Percentiles rank a stretch among this genome's conserved stretches.
Evolutionary conservation across 1,284 basidiomycete species (phyloP).

Genomic region (Naganishia sp.): DNA sequence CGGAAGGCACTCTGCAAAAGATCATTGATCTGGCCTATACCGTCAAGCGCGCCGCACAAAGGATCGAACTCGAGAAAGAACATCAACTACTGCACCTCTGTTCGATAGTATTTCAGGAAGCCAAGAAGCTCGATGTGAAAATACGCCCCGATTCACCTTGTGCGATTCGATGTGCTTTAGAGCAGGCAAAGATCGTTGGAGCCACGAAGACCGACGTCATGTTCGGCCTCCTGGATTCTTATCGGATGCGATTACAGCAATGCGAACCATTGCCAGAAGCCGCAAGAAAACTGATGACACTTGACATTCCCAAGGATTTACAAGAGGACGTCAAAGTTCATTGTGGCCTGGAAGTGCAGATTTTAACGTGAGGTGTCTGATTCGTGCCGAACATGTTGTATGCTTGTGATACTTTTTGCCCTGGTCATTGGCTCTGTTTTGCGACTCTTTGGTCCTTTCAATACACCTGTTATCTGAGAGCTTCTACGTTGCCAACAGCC

Average conservation of each 20-base stretch:
- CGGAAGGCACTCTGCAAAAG: conserved; percentile 7
- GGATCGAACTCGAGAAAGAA: conserved; percentile 19
- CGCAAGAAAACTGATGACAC: neutral
- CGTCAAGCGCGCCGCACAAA: conserved; percentile 3
- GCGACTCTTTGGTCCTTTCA: neutral
- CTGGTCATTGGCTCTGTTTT: neutral
- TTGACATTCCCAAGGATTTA: conserved; percentile 7
- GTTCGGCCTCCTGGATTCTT: conserved; percentile 22
- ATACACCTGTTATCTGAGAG: neutral
- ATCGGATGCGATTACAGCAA: conserved; percentile 1
- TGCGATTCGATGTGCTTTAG: conserved; percentile 19
- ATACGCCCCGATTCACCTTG: conserved; percentile 4
- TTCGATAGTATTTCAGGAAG: neutral
- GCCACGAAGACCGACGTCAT: conserved; percentile 15
- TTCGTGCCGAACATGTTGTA: neutral
- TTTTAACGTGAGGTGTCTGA: neutral
- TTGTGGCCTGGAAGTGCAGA: conserved; percentile 9
- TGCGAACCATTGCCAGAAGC: neutral
- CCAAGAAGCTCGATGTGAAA: neutral
- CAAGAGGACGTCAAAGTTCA: conserved; percentile 17
- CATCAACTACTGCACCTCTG: conserved; percentile 13
- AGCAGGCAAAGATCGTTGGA: conserved; percentile 15
- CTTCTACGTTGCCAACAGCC: conserved; percentile 23
- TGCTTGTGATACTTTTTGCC: neutral
- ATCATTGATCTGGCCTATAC: conserved; percentile 14